Conservation (phyloP, 768 basidiomycete species). For the Tylopilus felleus region DNA sequence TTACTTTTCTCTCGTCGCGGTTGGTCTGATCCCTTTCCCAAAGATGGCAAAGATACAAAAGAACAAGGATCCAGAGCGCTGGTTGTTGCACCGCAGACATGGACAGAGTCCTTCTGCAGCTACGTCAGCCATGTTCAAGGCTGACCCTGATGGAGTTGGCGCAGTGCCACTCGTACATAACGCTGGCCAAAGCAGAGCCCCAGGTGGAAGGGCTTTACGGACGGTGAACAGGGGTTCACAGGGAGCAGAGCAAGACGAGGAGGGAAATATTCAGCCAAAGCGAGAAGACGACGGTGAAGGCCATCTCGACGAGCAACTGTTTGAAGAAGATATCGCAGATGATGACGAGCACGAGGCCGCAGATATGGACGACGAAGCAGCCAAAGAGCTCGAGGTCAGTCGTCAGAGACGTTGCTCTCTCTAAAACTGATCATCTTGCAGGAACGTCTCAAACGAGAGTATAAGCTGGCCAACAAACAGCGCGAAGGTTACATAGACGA, state of each 20-base stretch:
- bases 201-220: constrained; percentile 64
- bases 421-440: constrained; percentile 25
- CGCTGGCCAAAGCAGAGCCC: constrained; percentile 57
- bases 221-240: constrained; percentile 65
- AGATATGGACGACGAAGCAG: constrained; percentile 79
- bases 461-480: constrained; percentile 71
- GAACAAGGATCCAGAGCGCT: constrained; percentile 73
- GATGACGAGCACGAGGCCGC: constrained; percentile 78
- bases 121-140: constrained; percentile 67
- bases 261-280: constrained; percentile 51
- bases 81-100: constrained; percentile 59
- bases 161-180: constrained; percentile 47
- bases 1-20: not conserved
- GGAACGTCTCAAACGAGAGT: constrained; percentile 84
- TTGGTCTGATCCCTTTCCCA: not conserved
- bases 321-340: constrained; percentile 82
- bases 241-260: constrained; percentile 64
- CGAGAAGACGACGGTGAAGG: constrained; percentile 72
- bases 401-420: not conserved
- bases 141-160: constrained; percentile 47
- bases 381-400: constrained; percentile 75
- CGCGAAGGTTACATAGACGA: constrained; percentile 69
- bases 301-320: constrained; percentile 78
- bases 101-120: constrained; percentile 59
- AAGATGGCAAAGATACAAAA: constrained; percentile 50